phyloP scores from a whole-genome alignment of 1,284 basidiomycete species.

The Cryptococcus amylolentus region DNA sequence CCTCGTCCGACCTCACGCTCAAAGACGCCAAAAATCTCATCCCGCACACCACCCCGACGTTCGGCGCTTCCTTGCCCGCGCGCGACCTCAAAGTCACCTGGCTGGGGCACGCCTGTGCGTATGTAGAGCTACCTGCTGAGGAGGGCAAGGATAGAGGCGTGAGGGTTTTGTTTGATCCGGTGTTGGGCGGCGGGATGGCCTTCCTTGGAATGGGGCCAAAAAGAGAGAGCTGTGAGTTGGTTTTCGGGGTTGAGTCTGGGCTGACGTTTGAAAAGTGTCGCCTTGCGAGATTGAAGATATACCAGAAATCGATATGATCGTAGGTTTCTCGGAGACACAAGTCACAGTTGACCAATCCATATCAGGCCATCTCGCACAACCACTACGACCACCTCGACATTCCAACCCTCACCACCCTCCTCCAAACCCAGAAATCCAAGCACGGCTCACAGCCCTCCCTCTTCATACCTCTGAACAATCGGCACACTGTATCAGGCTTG shows the following conservation, averaged over 20 bases:
- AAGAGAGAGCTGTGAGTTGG: slow-evolving; percentile 57
- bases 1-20: slow-evolving; percentile 13
- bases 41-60: slow-evolving; percentile 30
- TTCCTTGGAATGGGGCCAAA: slow-evolving; percentile 57
- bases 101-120: slow-evolving; percentile 68
- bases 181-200: slow-evolving; percentile 64
- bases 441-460: slow-evolving; percentile 56
- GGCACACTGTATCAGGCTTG: slow-evolving; percentile 53
- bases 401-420: slow-evolving; percentile 54
- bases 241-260: neutral
- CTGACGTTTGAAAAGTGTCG: slow-evolving; percentile 47
- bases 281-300: slow-evolving; percentile 61
- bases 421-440: slow-evolving; percentile 13
- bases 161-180: slow-evolving; percentile 68
- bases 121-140: slow-evolving; percentile 59
- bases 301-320: slow-evolving; percentile 63
- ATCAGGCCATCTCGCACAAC: slow-evolving; percentile 55
- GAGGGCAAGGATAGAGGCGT: slow-evolving; percentile 53
- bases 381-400: slow-evolving; percentile 67
- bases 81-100: slow-evolving; percentile 62
- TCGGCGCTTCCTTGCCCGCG: slow-evolving; percentile 17
- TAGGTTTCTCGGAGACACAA: slow-evolving; percentile 49
- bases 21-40: slow-evolving; percentile 20
- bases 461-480: slow-evolving; percentile 62
- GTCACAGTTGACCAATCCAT: neutral